A percentile compares a stretch with the other conserved stretches of the same genome.
These are phyloP conservation scores for Crithidia fasciculata DNA, from an alignment of 208 protist species.

Conservation along the genomic window DNA sequence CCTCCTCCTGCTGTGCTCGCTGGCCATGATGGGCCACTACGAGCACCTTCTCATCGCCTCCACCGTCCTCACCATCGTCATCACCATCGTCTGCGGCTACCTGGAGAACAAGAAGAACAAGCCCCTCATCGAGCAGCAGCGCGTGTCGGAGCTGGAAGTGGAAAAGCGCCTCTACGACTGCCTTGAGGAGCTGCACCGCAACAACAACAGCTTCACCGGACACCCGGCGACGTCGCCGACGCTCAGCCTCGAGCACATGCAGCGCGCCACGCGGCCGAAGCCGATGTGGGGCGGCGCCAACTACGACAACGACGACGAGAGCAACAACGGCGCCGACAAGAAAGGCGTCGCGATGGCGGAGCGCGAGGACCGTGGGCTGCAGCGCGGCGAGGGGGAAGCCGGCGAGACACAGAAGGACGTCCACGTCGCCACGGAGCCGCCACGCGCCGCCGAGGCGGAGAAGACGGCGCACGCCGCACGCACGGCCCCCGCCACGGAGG, in stretches of 20 bases:
- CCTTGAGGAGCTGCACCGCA: constrained; percentile 56
- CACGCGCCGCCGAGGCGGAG: neutral
- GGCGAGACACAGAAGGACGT: neutral
- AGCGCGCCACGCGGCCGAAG: constrained; percentile 28
- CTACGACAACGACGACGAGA: constrained; percentile 56
- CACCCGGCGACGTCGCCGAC: constrained; percentile 15
- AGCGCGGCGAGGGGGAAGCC: constrained; percentile 12
- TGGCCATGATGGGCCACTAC: constrained; percentile 46
- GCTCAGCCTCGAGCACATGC: constrained; percentile 17
- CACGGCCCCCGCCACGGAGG: neutral
- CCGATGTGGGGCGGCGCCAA: constrained; percentile 33
- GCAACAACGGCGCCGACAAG: constrained; percentile 14
- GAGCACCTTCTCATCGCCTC: constrained; percentile 33
- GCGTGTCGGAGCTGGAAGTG: constrained; percentile 57
- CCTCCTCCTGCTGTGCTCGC: constrained; percentile 52
- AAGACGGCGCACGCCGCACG: neutral
- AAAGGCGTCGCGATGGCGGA: neutral
- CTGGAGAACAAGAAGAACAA: constrained; percentile 51
- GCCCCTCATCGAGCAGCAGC: constrained; percentile 48
- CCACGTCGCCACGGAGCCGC: neutral
- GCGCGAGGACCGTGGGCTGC: constrained; percentile 5
- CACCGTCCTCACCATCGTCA: constrained; percentile 36
- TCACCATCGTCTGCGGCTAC: constrained; percentile 37
- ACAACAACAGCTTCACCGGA: constrained; percentile 41
- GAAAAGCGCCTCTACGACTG: constrained; percentile 60